Conservation (phyloP, 768 basidiomycete genomes). For the Russula griseocarnosa region DNA sequence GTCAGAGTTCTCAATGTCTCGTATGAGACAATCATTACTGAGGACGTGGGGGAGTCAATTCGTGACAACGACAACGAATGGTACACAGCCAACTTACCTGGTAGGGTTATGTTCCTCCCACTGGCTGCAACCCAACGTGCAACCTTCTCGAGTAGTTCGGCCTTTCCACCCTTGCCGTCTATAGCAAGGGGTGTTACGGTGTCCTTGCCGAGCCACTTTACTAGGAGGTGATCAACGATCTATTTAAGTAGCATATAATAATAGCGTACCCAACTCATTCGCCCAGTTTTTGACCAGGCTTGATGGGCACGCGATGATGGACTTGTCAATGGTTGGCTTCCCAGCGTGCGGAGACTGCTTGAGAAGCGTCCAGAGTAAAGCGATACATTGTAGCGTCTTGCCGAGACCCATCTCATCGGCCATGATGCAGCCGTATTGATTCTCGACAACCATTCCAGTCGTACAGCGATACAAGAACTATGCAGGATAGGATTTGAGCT, state of each 20-base stretch:
- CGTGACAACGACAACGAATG: not conserved
- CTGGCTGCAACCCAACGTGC: conserved; percentile 84
- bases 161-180: conserved; percentile 89
- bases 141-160: conserved; percentile 72
- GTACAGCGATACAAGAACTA: conserved; percentile 96
- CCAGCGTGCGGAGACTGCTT: conserved; percentile 90
- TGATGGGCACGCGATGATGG: conserved; percentile 94
- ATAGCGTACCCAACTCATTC: conserved; percentile 76
- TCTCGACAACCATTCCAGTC: conserved; percentile 87
- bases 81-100: conserved; percentile 50
- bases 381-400: conserved; percentile 94
- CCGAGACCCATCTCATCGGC: conserved; percentile 99
- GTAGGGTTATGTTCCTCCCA: conserved; percentile 87
- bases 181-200: conserved; percentile 79
- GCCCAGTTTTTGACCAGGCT: conserved; percentile 99
- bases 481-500: not conserved
- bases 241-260: conserved; percentile 2
- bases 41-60: not conserved
- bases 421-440: conserved; percentile 97
- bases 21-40: conserved; percentile 98
- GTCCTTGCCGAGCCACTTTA: conserved; percentile 92
- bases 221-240: conserved; percentile 41
- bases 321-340: conserved; percentile 90
- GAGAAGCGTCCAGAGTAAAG: conserved; percentile 90
- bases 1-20: conserved; percentile 86